Base-by-base conservation (phyloP, 306 rosid species). In the Glycine tomentella region DNA sequence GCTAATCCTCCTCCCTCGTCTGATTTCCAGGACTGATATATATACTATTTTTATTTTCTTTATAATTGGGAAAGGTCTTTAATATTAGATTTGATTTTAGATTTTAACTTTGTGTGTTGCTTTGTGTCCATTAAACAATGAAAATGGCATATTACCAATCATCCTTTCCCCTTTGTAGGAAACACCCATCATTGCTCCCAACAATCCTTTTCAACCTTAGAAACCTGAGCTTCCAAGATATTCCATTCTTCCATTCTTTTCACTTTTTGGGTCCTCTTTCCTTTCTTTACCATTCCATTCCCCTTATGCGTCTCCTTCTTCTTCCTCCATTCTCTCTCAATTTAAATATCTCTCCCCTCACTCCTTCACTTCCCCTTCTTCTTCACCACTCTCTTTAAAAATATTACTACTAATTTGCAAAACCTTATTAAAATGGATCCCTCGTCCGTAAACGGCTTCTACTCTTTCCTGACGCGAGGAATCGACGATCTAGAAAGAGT, bases 171-270 rank as follows among this genome's bases (percentile, higher is more conserved):
- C 98, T 93, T 75, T 80, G 76, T 87, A 90, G 97, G 99, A 93
- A 96, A 96, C 99, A 93, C 92, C 88, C 98, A 96, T 96, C 98
- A 96, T 96, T 96, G 97, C 97, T 82, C 94, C 97, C 97, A 93
- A 92, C 97, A 87, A 93, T 93, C 97, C 91, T 90, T 92, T 93
- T 93, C 98, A 90, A 88, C 97, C 97, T 93, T 92, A 81, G 91
- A 90, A 90, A 89, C 94, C 97, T 88, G 97, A 90, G 97, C 94
- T 88, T 87, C 95, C 87, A 91, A 95, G 92, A 87, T 89, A 71
- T 78, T 87, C 74, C 77, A 69, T 82, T 83, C 88, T 78, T 82
- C 82, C 76, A 84, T 83, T 73, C 76, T 63, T 79, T 70, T 71
- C 72, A 72, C 77, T 72, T 75, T 81, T 72, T 71, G 71, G 3